phyloP scores from a whole-genome alignment of 139 green algal species.

The Bryopsis sp. region DNA sequence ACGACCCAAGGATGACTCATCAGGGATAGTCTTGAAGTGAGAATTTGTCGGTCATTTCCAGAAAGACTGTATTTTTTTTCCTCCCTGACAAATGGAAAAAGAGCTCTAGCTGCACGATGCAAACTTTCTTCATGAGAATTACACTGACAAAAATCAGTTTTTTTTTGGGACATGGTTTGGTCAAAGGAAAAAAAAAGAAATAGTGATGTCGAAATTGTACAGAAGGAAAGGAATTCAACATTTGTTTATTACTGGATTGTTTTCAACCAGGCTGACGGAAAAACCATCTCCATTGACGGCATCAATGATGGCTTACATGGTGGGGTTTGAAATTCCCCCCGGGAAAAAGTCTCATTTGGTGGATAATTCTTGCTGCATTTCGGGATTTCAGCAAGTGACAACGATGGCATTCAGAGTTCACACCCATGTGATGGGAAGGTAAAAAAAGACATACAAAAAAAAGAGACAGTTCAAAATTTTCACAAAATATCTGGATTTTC shows the following conservation, averaged over 20 bases:
- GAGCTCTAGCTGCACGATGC: too few relatives aligned
- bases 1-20: slow-evolving; percentile 43
- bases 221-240: too few relatives aligned
- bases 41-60: not conserved
- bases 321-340: slow-evolving; percentile 55
- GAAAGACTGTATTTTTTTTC: not conserved
- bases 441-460: too few relatives aligned
- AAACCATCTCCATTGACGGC: slow-evolving; percentile 31
- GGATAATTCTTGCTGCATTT: slow-evolving; percentile 71
- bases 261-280: not conserved
- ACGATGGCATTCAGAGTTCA: slow-evolving; percentile 79
- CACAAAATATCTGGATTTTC: too few relatives aligned
- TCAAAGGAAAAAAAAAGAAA: too few relatives aligned
- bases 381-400: slow-evolving; percentile 48
- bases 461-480: too few relatives aligned
- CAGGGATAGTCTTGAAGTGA: slow-evolving; percentile 49
- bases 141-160: too few relatives aligned
- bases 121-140: too few relatives aligned
- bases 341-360: slow-evolving; percentile 32
- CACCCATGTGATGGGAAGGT: slow-evolving; percentile 65
- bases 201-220: not conserved
- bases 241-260: too few relatives aligned
- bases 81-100: too few relatives aligned
- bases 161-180: too few relatives aligned
- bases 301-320: slow-evolving; percentile 59